Percentiles rank a stretch among this genome's conserved stretches.
Conservation (phyloP, 805 yeast species). For the Spathaspora girioi region DNA sequence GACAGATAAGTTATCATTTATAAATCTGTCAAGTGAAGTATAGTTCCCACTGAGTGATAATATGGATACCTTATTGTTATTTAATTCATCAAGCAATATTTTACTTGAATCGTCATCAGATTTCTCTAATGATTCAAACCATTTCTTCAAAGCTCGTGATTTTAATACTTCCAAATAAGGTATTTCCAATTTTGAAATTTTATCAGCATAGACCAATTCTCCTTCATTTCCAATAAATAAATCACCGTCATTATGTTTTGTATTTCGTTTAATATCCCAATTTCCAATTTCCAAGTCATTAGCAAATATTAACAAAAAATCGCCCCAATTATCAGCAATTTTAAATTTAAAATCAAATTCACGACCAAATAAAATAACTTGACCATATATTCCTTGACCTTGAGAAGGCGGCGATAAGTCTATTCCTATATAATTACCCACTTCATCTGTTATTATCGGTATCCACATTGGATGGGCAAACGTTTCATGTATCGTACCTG, state of each 20-base stretch:
- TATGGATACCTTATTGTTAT: constrained; percentile 17
- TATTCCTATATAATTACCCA: constrained; percentile 88
- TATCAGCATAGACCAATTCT: constrained; percentile 66
- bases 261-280: constrained; percentile 65
- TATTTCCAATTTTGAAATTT: constrained; percentile 42
- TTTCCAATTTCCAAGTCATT: constrained; percentile 85
- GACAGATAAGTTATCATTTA: constrained; percentile 24
- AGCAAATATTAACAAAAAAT: constrained; percentile 75
- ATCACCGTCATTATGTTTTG: constrained; percentile 43
- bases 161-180: constrained; percentile 40
- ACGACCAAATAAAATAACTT: constrained; percentile 88
- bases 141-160: constrained; percentile 26
- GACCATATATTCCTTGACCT: constrained; percentile 74
- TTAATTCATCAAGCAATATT: constrained; percentile 16
- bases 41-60: constrained; percentile 15
- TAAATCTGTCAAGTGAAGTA: constrained; percentile 27
- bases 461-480: constrained; percentile 94
- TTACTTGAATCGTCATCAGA: constrained; percentile 9
- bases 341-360: constrained; percentile 89
- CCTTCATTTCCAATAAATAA: constrained; percentile 69
- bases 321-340: constrained; percentile 85
- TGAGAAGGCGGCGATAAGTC: constrained; percentile 67
- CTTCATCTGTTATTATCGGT: constrained; percentile 82
- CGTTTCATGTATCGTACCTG: constrained; percentile 62
- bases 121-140: constrained; percentile 23